Conservation (phyloP, 2,329 filamentous ascomycete species). For the Myriosclerotinia scirpicola region DNA sequence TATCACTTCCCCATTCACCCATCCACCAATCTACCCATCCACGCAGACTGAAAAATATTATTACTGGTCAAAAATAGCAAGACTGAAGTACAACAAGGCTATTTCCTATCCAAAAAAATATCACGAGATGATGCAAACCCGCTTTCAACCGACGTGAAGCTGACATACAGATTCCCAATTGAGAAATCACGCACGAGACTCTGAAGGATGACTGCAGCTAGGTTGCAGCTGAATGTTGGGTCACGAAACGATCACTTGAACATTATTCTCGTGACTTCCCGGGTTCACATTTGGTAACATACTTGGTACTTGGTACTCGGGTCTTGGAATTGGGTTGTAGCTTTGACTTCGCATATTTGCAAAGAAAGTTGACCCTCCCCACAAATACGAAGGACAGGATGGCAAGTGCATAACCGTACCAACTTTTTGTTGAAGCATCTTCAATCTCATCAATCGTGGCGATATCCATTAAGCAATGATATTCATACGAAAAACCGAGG, state of each 20-base stretch:
- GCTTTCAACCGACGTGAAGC: slow-evolving; percentile 1
- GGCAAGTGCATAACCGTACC: neutral
- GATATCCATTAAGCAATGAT: neutral
- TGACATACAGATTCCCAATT: slow-evolving; percentile 2
- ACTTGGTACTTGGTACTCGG: neutral
- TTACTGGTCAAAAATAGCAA: neutral
- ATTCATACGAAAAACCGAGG: neutral
- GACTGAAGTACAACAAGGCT: neutral
- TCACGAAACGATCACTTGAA: slow-evolving; percentile 22
- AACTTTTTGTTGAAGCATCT: neutral
- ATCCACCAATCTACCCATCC: neutral
- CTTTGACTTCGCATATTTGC: slow-evolving; percentile 8
- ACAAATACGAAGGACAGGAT: slow-evolving; percentile 4
- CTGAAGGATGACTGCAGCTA: slow-evolving; percentile 1
- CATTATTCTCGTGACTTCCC: slow-evolving; percentile 7
- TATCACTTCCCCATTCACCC: neutral
- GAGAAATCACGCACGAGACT: slow-evolving; percentile 13
- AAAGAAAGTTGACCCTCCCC: neutral
- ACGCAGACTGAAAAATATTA: neutral
- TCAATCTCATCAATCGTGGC: slow-evolving; percentile 6
- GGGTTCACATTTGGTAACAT: neutral
- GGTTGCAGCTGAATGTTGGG: slow-evolving; percentile 15
- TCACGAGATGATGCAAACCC: neutral
- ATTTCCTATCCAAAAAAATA: neutral
- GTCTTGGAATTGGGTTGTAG: neutral